Evolutionary conservation across 352 stramenopile species (phyloP).

Genomic region (Globisporangium apiculatum): DNA sequence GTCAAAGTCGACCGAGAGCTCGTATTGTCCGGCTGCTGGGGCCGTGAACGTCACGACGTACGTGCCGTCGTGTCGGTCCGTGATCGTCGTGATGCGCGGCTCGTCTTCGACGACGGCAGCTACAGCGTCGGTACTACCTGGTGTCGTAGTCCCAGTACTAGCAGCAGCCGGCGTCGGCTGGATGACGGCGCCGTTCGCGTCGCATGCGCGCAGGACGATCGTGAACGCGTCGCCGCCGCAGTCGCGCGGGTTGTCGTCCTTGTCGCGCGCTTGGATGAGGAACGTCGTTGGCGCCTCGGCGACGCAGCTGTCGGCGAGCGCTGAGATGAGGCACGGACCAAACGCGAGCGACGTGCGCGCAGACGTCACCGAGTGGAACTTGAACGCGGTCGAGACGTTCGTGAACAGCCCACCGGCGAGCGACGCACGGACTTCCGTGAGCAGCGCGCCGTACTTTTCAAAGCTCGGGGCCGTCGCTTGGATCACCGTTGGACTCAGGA

Average conservation of each 20-base stretch:
- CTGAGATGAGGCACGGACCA: conserved; percentile 81
- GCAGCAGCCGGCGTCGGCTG: background rate
- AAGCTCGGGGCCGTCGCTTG: conserved; percentile 91
- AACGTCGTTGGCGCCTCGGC: conserved; percentile 79
- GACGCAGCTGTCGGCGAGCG: conserved; percentile 56
- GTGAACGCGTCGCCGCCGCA: conserved; percentile 95
- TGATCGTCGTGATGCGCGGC: conserved; percentile 27
- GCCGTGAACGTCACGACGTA: conserved; percentile 91
- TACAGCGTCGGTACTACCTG: background rate
- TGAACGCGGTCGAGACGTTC: conserved; percentile 81
- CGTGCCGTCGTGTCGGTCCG: conserved; percentile 91
- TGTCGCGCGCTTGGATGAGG: conserved; percentile 90
- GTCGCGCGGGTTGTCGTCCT: conserved; percentile 80
- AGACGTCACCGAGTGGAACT: conserved; percentile 93
- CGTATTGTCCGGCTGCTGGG: conserved; percentile 73
- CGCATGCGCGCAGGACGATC: conserved; percentile 40
- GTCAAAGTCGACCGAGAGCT: conserved; percentile 86
- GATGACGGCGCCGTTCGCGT: conserved; percentile 13
- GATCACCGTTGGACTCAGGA: conserved; percentile 84
- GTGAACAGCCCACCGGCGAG: conserved; percentile 90
- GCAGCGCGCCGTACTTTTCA: conserved; percentile 89
- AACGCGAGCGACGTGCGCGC: conserved; percentile 91
- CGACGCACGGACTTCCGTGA: conserved; percentile 85
- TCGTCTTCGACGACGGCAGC: conserved; percentile 17
- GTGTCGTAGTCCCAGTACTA: background rate